Conservation (phyloP, 148 eudicot species). For the Silene latifolia region DNA sequence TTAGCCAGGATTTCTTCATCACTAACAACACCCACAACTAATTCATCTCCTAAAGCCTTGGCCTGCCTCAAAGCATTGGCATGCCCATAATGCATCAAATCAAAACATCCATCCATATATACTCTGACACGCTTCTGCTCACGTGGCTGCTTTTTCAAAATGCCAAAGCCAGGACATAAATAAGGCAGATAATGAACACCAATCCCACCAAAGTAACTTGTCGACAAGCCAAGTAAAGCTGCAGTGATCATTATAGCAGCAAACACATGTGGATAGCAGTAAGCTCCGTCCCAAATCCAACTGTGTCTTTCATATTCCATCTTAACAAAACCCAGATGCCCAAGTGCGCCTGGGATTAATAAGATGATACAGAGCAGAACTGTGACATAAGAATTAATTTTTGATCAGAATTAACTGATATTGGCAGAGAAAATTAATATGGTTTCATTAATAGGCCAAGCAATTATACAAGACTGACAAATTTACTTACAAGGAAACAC, state of each 20-base stretch:
- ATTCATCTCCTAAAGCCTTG: slow-evolving; percentile 85
- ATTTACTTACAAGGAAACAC: slow-evolving; percentile 6
- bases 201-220: slow-evolving; percentile 69
- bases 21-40: slow-evolving; percentile 84
- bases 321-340: slow-evolving; percentile 32
- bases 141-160: slow-evolving; percentile 52
- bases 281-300: slow-evolving; percentile 73
- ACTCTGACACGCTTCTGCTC: slow-evolving; percentile 69
- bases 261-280: slow-evolving; percentile 72
- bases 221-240: slow-evolving; percentile 78
- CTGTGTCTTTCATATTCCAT: slow-evolving; percentile 70
- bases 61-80: slow-evolving; percentile 98
- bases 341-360: slow-evolving; percentile 35
- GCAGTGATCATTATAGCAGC: slow-evolving; percentile 88
- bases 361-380: slow-evolving; percentile 40
- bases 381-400: slow-evolving; percentile 20
- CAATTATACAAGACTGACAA: not conserved
- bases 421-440: not conserved
- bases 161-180: slow-evolving; percentile 54
- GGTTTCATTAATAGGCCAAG: not conserved
- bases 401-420: slow-evolving; percentile 4
- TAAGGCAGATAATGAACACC: slow-evolving; percentile 66
- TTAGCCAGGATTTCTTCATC: slow-evolving; percentile 88
- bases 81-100: slow-evolving; percentile 98
- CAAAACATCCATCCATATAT: slow-evolving; percentile 98